A percentile compares a stretch with the other conserved stretches of the same genome.
phyloP scores from a whole-genome alignment of 108 stramenopile genomes.

The Nitzschia inconspicua region DNA sequence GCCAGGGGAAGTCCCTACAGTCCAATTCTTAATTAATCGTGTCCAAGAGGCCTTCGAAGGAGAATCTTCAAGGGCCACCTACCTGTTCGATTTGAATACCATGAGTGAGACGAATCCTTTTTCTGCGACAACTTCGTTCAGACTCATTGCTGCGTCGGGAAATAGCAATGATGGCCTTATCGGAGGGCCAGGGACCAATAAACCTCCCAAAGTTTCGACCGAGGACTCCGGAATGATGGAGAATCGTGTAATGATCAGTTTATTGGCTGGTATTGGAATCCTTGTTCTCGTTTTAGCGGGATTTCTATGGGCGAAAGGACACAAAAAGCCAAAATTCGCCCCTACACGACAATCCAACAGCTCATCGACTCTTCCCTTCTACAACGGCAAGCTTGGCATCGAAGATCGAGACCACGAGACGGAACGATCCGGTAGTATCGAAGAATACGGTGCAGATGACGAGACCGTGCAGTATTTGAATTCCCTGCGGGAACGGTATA shows the following conservation, averaged over 20 bases:
- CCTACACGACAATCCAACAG: not conserved
- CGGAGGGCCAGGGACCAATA: not conserved
- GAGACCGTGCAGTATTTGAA: slow-evolving; percentile 10
- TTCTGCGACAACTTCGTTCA: not conserved
- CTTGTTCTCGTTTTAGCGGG: slow-evolving; percentile 2
- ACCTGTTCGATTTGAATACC: slow-evolving; percentile 1
- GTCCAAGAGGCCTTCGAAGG: slow-evolving; percentile 1
- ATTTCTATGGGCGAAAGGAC: not conserved
- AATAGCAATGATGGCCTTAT: too few relatives aligned
- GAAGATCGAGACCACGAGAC: not conserved
- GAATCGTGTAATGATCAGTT: not conserved
- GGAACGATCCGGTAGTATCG: not conserved
- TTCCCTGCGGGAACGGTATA: slow-evolving; percentile 6
- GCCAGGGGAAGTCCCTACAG: slow-evolving; percentile 31
- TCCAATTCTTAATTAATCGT: slow-evolving; percentile 7
- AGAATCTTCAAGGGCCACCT: not conserved
- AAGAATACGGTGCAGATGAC: not conserved
- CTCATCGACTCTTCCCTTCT: not conserved
- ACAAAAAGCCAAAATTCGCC: not conserved
- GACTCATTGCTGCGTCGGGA: not conserved
- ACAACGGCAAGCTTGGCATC: not conserved
- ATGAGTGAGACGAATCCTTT: slow-evolving; percentile 31
- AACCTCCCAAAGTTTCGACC: not conserved
- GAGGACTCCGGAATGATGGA: not conserved
- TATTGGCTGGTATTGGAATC: slow-evolving; percentile 2